Evolutionary conservation across 768 basidiomycete genomes (phyloP), one percentile per base, ranked within the genome.

Genomic region (Strobilomyces confusus): DNA sequence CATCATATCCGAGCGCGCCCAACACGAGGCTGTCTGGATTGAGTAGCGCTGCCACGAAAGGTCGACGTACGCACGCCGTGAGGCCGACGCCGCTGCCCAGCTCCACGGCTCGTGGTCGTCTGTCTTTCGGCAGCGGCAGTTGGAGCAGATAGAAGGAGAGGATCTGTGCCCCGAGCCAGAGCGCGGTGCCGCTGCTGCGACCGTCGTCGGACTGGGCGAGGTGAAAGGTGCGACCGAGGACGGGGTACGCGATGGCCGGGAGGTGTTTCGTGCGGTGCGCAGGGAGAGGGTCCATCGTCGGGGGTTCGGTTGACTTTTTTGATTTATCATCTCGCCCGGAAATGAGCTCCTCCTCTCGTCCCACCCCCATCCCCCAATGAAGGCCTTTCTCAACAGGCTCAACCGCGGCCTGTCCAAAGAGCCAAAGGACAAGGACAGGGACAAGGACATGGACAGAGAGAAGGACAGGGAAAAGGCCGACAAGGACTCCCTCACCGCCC

Each of bases 111-210:
- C 74, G 73, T 26, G 67, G 73, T 55, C 69, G 67, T 42, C 48
- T 53, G 30, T 54, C 49, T 51, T 40, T 22, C 1, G 15, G 50
- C 5, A 3, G 23, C 9, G 47, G 44, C 49, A n/a, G 58, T 40
- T 62, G 70, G 60, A 73, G 72, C 30, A 91, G 74, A 63, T 83
- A 89, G 41, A 75, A 62, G 17, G 87, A 77, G 36, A 93, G 77
- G 64, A 87, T 79, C 68, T 95, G 91, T 0, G 83, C 87, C 38
- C 82, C 83, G 48, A 92, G 82, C 92, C 92, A 93, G 47, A 93
- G 81, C 2, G 87, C 81, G 3, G 89, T 92, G 17, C 92, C 92
- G 54, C 88, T 92, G 23, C 84, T 81, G 15, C 69, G 61, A 38
- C 86, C 84, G 61, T 87, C 77, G 66, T 81, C 73, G 41, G 65